Percentiles rank a stretch among this genome's conserved stretches.
phyloP scores from a whole-genome alignment of 2,329 filamentous ascomycete species.

The Ophiostoma sp. region DNA sequence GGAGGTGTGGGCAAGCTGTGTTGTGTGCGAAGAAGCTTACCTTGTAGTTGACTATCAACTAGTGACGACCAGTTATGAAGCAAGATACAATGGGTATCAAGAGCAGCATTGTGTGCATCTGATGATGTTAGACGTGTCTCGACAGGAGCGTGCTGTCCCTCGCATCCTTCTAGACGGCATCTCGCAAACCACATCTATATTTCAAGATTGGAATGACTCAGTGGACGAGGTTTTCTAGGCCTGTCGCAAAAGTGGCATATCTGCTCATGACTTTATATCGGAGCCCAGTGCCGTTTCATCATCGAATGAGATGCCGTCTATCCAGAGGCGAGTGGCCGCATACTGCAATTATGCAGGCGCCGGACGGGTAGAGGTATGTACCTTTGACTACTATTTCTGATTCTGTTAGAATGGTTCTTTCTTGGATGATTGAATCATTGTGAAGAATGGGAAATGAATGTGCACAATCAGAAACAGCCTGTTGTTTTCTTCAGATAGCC shows the following conservation, averaged over 20 bases:
- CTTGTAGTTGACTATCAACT: conserved; percentile 4
- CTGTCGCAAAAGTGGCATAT: conserved; percentile 89
- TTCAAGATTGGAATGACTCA: conserved; percentile 49
- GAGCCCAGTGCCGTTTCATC: conserved; percentile 99
- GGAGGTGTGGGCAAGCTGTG: not conserved
- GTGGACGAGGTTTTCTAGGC: conserved; percentile 99
- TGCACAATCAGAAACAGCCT: conserved; percentile 73
- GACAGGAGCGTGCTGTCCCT: not conserved
- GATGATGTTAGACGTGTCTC: conserved; percentile 18
- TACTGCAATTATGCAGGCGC: not conserved
- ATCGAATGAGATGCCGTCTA: conserved; percentile 39
- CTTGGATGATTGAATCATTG: not conserved
- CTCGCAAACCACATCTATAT: conserved; percentile 11
- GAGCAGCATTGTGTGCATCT: not conserved
- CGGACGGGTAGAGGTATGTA: conserved; percentile 8
- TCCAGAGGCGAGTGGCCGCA: not conserved
- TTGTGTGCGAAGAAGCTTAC: conserved; percentile 21
- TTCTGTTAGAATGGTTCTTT: not conserved
- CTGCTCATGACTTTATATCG: conserved; percentile 68
- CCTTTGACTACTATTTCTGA: conserved; percentile 4
- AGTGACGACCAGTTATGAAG: not conserved
- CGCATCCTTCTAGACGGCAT: conserved; percentile 1
- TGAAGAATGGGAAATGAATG: not conserved
- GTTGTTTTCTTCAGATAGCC: conserved; percentile 66
- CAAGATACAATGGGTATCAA: not conserved